Conservation (phyloP, 1,284 basidiomycete species). For the Paramarasmius palmivorus region DNA sequence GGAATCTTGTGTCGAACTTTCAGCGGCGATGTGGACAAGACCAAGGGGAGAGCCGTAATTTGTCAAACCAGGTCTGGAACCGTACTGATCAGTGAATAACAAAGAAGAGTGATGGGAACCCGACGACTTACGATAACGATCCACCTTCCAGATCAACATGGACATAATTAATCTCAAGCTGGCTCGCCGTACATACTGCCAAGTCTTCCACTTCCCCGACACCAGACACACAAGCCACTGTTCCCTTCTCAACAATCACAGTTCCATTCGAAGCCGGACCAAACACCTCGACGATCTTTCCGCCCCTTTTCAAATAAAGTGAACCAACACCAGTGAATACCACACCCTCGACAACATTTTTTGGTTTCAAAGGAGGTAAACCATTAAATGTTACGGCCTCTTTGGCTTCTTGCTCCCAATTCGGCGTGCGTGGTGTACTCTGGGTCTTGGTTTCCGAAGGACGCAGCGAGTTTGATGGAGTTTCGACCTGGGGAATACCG, state of each 20-base stretch:
- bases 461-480: not conserved
- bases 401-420: conserved; percentile 56
- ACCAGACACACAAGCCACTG: conserved; percentile 40
- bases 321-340: conserved; percentile 60
- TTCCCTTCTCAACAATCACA: conserved; percentile 43
- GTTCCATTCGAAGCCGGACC: conserved; percentile 19
- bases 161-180: too few relatives aligned
- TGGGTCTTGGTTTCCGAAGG: conserved; percentile 51
- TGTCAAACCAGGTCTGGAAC: conserved; percentile 53
- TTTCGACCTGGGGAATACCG: conserved; percentile 54
- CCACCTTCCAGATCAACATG: conserved; percentile 57
- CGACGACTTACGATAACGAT: conserved; percentile 39
- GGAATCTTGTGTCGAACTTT: conserved; percentile 66
- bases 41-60: conserved; percentile 63
- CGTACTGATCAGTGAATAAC: not conserved
- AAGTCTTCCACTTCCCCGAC: not conserved
- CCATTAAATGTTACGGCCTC: conserved; percentile 64
- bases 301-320: conserved; percentile 41
- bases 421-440: conserved; percentile 51
- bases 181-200: too few relatives aligned
- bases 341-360: conserved; percentile 32
- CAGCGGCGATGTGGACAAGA: conserved; percentile 60
- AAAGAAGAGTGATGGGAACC: not conserved
- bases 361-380: conserved; percentile 57
- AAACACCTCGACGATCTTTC: conserved; percentile 29